Conservation (phyloP, 257 asterid genomes). For the Lantana camara region DNA sequence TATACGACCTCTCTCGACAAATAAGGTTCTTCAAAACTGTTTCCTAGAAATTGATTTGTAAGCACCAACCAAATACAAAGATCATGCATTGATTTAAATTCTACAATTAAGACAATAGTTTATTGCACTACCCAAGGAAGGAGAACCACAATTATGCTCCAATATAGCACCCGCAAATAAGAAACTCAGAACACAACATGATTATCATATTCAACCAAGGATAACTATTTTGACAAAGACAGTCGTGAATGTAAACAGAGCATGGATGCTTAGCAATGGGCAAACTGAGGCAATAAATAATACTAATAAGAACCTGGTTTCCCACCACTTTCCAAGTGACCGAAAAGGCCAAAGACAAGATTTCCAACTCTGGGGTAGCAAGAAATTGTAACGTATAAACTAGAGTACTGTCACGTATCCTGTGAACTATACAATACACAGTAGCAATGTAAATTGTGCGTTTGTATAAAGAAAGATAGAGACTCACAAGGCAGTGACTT, state of each 20-base stretch:
- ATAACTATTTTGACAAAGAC: background rate
- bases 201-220: too few species aligned
- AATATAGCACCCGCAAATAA: background rate
- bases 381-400: background rate
- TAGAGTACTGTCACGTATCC: background rate
- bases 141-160: background rate
- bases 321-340: conserved; percentile 1
- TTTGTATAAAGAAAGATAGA: background rate
- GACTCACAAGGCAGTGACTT: conserved; percentile 81
- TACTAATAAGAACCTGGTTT: background rate
- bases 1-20: background rate
- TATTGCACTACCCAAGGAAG: too few species aligned
- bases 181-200: too few species aligned
- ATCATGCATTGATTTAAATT: conserved; percentile 3
- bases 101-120: too few species aligned
- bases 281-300: conserved; percentile 5
- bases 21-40: conserved; percentile 3
- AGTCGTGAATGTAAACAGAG: background rate
- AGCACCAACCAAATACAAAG: conserved; percentile 4
- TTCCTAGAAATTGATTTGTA: background rate
- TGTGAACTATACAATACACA: conserved; percentile 10
- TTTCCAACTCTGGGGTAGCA: conserved; percentile 1
- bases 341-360: too few species aligned
- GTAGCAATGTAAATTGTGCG: conserved; percentile 7
- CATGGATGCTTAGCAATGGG: background rate